Percentiles rank a stretch among this genome's conserved stretches.
Evolutionary conservation across 169 alveolate genomes (phyloP).

Genomic region (Neospora caninum): DNA sequence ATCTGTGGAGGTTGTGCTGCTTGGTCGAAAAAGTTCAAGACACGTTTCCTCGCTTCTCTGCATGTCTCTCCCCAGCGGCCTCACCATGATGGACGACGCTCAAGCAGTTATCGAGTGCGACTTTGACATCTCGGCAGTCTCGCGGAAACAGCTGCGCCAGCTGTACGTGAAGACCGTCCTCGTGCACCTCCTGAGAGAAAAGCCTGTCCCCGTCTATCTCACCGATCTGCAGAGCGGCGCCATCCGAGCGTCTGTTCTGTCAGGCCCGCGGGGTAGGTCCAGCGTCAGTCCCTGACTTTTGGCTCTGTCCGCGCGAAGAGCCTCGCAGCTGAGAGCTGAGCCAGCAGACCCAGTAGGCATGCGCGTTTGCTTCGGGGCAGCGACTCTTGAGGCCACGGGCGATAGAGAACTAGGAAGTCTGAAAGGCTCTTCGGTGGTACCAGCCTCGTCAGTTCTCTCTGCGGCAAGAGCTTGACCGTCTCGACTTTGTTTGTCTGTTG

Average conservation of each 20-base stretch:
- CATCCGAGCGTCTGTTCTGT: conserved; percentile 32
- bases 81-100: conserved; percentile 56
- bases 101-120: conserved; percentile 11
- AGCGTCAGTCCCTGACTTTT: too few relatives aligned
- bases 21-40: too few relatives aligned
- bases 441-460: too few relatives aligned
- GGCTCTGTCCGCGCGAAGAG: not conserved
- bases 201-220: conserved; percentile 28
- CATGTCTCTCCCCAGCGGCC: conserved; percentile 22
- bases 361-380: too few relatives aligned
- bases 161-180: conserved; percentile 13
- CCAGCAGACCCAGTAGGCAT: too few relatives aligned
- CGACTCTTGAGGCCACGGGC: too few relatives aligned
- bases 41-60: too few relatives aligned
- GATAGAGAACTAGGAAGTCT: too few relatives aligned
- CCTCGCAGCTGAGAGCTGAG: not conserved
- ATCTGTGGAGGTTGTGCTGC: too few relatives aligned
- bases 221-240: conserved; percentile 32
- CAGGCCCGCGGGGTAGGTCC: conserved; percentile 34
- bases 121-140: not conserved
- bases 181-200: conserved; percentile 14
- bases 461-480: not conserved
- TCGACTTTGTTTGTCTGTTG: not conserved
- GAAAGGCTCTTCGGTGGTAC: too few relatives aligned
- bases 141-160: conserved; percentile 32